Percentiles rank a stretch among this genome's conserved stretches.
phyloP scores from a whole-genome alignment of 2,329 filamentous ascomycete genomes.

The Fusarium pininemorale region DNA sequence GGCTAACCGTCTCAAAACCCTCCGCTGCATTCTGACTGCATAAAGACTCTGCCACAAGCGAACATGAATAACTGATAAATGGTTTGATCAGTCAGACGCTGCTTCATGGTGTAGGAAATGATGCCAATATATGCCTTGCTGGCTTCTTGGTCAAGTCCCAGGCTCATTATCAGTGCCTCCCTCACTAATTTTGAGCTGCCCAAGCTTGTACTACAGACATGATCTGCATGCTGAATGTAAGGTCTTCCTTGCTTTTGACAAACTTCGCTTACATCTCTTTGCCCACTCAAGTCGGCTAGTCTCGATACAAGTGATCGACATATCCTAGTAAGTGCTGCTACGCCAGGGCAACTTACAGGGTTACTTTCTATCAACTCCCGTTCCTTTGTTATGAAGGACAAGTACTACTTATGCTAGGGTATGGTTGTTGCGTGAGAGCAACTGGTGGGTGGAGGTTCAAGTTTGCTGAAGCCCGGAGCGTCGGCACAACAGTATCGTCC shows the following conservation, averaged over 20 bases:
- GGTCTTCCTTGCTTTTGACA: not conserved
- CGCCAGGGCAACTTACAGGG: not conserved
- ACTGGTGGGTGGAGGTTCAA: not conserved
- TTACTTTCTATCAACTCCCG: not conserved
- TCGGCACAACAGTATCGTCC: not conserved
- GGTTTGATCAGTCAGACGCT: accelerated
- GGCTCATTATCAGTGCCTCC: not conserved
- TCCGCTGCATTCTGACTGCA: not conserved
- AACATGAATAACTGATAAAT: not conserved
- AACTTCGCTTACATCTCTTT: not conserved
- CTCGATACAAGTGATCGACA: not conserved
- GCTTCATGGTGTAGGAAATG: accelerated
- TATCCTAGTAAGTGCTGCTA: not conserved
- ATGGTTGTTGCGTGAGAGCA: not conserved
- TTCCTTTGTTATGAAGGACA: not conserved
- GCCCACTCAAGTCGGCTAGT: not conserved
- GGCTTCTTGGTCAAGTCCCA: not conserved
- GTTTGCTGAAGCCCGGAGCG: not conserved
- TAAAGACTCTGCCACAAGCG: not conserved
- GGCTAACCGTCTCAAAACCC: not conserved
- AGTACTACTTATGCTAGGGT: not conserved
- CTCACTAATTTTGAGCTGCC: not conserved
- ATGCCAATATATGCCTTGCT: not conserved
- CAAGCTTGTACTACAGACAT: not conserved
- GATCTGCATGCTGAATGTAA: not conserved